Conservation (phyloP, 106 monocot species). For the Vanilla planifolia region DNA sequence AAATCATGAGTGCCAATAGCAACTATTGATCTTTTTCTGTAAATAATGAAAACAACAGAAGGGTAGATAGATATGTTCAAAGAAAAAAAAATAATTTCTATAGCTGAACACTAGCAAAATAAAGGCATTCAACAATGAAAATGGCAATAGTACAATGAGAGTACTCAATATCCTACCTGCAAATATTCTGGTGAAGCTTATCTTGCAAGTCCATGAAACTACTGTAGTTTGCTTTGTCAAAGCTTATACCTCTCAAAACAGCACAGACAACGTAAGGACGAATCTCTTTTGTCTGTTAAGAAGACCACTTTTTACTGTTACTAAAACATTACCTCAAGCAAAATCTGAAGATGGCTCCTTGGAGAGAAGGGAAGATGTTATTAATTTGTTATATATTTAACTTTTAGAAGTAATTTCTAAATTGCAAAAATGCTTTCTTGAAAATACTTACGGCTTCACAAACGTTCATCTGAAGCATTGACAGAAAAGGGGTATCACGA, state of each 20-base stretch:
- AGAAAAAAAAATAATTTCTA: neutral
- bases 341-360: neutral
- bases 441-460: constrained; percentile 14
- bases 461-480: constrained; percentile 68
- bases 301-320: neutral
- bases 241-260: constrained; percentile 73
- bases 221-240: constrained; percentile 75
- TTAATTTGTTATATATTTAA: too few species aligned
- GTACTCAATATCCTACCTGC: constrained; percentile 36
- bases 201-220: constrained; percentile 98
- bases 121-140: neutral
- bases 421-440: neutral
- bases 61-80: neutral
- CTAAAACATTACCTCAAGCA: neutral
- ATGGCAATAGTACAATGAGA: neutral
- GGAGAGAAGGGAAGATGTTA: neutral
- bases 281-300: constrained; percentile 59
- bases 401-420: too few species aligned
- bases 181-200: constrained; percentile 95
- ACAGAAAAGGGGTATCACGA: constrained; percentile 29
- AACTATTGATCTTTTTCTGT: constrained; percentile 83
- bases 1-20: constrained; percentile 98
- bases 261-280: constrained; percentile 90
- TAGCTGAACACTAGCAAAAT: neutral
- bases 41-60: neutral